Evolutionary conservation across 257 asterid species (phyloP).

Genomic region (Parsonsia alboflavescens): DNA sequence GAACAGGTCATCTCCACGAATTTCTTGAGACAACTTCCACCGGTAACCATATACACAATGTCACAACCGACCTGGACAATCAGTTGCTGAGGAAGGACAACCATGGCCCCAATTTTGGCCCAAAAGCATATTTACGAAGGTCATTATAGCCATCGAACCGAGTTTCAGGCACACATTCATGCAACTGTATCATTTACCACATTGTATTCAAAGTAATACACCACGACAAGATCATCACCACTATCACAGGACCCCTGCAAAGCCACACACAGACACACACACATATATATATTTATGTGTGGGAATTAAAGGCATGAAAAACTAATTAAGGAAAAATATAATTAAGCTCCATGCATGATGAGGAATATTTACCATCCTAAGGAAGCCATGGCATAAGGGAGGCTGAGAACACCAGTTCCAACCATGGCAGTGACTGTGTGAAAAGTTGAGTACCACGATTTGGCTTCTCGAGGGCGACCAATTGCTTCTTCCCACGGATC

Average conservation of each 20-base stretch:
- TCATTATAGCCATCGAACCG: constrained; percentile 71
- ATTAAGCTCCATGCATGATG: neutral
- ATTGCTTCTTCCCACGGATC: constrained; percentile 10
- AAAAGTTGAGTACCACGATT: constrained; percentile 96
- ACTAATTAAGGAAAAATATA: no score
- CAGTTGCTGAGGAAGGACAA: constrained; percentile 85
- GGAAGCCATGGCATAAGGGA: constrained; percentile 74
- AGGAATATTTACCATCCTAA: neutral
- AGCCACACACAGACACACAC: neutral
- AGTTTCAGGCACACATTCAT: constrained; percentile 74
- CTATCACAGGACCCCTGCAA: constrained; percentile 77
- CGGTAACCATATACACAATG: constrained; percentile 88
- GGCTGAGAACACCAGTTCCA: constrained; percentile 82
- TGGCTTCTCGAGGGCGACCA: constrained; percentile 62
- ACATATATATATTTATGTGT: neutral
- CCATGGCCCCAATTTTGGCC: constrained; percentile 72
- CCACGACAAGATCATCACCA: constrained; percentile 72
- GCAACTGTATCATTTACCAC: constrained; percentile 94
- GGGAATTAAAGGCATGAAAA: no score
- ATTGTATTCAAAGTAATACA: constrained; percentile 70
- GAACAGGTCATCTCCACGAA: constrained; percentile 67
- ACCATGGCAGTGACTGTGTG: constrained; percentile 95
- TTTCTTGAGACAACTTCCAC: constrained; percentile 73
- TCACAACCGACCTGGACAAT: constrained; percentile 89
- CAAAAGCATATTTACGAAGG: constrained; percentile 68